A percentile compares a stretch with the other conserved stretches of the same genome.
Conservation (phyloP, 2,329 filamentous ascomycete genomes). For the Xylariaceae sp. region DNA sequence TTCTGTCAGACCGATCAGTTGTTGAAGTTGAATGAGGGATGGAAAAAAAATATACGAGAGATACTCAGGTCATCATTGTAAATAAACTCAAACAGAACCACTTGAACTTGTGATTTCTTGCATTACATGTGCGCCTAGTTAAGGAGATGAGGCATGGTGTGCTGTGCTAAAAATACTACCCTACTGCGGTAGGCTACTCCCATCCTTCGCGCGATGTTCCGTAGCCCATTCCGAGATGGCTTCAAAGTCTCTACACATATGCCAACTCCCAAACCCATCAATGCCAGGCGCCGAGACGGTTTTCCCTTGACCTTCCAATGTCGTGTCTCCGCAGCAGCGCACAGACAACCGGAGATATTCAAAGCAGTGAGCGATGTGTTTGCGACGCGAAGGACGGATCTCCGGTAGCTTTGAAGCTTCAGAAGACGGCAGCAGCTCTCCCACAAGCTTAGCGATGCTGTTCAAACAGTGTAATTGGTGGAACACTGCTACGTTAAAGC, state of each 20-base stretch:
- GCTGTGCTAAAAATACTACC: neutral
- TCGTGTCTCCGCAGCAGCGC: neutral
- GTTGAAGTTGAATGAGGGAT: neutral
- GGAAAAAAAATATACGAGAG: neutral
- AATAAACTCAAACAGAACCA: neutral
- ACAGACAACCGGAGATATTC: neutral
- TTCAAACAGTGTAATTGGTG: neutral
- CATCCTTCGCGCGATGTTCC: neutral
- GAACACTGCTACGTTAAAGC: neutral
- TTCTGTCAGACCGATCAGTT: neutral
- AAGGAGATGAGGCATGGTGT: neutral
- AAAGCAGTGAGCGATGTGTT: neutral
- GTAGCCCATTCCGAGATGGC: neutral
- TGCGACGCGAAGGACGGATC: neutral
- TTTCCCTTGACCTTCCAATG: neutral
- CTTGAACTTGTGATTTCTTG: neutral
- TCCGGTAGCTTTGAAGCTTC: neutral
- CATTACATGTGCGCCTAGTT: neutral
- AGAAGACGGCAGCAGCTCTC: neutral
- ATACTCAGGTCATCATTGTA: neutral
- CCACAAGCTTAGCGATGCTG: neutral
- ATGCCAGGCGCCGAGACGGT: neutral
- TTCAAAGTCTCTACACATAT: neutral
- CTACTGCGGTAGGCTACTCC: neutral
- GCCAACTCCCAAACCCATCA: neutral